Percentiles rank a stretch among this genome's conserved stretches.
These are phyloP conservation scores for Amylostereum chailletii DNA, from an alignment of 1,284 basidiomycete species.

Conservation along the genomic window DNA sequence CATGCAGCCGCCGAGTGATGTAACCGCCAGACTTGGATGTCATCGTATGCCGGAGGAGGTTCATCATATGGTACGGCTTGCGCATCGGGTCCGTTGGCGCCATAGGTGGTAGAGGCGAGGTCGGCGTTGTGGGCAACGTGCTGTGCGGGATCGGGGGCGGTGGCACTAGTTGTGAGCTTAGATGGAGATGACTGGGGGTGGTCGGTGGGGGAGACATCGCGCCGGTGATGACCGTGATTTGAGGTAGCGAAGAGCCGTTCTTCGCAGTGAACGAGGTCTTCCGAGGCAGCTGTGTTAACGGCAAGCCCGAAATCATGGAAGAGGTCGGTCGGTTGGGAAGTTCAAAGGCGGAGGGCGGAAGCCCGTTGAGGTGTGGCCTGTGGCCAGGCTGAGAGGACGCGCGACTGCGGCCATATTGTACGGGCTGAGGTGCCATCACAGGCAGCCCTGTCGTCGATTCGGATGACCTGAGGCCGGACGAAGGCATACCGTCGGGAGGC, in stretches of 20 bases:
- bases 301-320: constrained; percentile 17
- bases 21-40: constrained; percentile 79
- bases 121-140: constrained; percentile 61
- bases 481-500: constrained; percentile 14
- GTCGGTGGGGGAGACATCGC: constrained; percentile 31
- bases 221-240: constrained; percentile 45
- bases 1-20: constrained; percentile 79
- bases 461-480: constrained; percentile 27
- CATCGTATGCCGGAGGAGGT: constrained; percentile 74
- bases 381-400: constrained; percentile 65
- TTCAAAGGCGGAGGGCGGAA: constrained; percentile 21
- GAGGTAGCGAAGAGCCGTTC: constrained; percentile 36
- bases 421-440: constrained; percentile 23
- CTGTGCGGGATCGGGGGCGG: constrained; percentile 42
- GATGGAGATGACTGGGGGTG: constrained; percentile 8
- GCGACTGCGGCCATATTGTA: constrained; percentile 39
- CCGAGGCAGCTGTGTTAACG: constrained; percentile 27
- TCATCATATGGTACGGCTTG: constrained; percentile 89
- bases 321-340: constrained; percentile 29
- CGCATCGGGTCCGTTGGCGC: constrained; percentile 68
- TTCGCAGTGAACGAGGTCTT: constrained; percentile 58
- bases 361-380: constrained; percentile 13
- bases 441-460: constrained; percentile 33
- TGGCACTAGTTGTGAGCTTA: constrained; percentile 32
- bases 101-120: constrained; percentile 61